Percentiles rank a stretch among this genome's conserved stretches.
Evolutionary conservation across 2,329 filamentous ascomycete genomes (phyloP).

Genomic region (Apiospora hydei): DNA sequence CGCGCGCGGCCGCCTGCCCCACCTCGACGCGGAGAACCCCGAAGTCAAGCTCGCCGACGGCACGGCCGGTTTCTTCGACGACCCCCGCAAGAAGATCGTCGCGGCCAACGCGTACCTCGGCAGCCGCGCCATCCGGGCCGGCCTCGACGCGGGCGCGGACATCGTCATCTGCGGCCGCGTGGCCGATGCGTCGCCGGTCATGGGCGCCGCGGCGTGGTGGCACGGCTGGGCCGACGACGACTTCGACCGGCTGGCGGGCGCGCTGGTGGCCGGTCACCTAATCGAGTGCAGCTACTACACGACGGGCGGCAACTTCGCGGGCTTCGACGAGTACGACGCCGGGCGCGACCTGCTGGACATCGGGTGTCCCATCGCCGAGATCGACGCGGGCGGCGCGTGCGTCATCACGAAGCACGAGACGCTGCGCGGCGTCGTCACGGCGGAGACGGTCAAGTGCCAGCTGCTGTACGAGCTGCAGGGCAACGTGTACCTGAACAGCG

Average conservation of each 20-base stretch:
- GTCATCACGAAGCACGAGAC: constrained; percentile 45
- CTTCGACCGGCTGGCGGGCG: constrained; percentile 57
- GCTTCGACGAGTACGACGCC: constrained; percentile 50
- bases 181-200: constrained; percentile 59
- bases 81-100: constrained; percentile 42
- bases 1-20: constrained; percentile 36
- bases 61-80: constrained; percentile 42
- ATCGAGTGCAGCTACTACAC: constrained; percentile 63
- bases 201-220: constrained; percentile 64
- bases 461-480: constrained; percentile 58
- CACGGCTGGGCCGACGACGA: constrained; percentile 57
- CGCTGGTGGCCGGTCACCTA: constrained; percentile 59
- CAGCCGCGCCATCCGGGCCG: constrained; percentile 54
- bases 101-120: constrained; percentile 61
- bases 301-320: constrained; percentile 62
- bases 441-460: constrained; percentile 50
- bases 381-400: constrained; percentile 42
- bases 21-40: constrained; percentile 45
- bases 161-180: constrained; percentile 58
- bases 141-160: constrained; percentile 50
- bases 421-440: constrained; percentile 47
- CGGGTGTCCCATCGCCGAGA: constrained; percentile 49
- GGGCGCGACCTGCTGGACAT: constrained; percentile 40
- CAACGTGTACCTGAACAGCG: constrained; percentile 55
- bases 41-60: constrained; percentile 49